Evolutionary conservation across 257 asterid genomes (phyloP).

Genomic region (Lantana camara): DNA sequence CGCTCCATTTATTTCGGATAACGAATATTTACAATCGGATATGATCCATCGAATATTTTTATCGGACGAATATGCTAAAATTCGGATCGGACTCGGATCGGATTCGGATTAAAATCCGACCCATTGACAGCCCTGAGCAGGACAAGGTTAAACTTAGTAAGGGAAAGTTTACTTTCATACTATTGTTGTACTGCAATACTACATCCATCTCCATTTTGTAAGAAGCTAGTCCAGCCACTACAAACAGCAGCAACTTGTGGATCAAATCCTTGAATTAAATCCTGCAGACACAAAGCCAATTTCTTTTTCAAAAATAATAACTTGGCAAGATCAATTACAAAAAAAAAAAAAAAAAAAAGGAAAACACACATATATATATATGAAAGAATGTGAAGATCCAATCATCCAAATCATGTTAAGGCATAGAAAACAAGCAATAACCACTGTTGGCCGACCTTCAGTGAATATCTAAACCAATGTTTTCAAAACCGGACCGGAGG

Average conservation of each 20-base stretch:
- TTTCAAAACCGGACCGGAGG: too few species aligned
- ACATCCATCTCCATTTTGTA: constrained; percentile 98
- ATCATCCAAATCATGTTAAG: neutral
- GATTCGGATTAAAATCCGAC: too few species aligned
- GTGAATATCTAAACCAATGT: neutral
- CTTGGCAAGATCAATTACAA: neutral
- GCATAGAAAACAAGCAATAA: neutral
- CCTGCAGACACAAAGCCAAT: constrained; percentile 2
- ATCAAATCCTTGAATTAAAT: constrained; percentile 89
- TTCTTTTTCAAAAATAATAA: constrained; percentile 6
- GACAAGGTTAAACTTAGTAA: neutral
- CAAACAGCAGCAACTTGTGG: constrained; percentile 98
- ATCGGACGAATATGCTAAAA: too few species aligned
- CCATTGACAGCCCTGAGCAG: too few species aligned
- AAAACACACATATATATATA: neutral
- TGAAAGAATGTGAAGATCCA: constrained; percentile 12
- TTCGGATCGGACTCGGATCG: too few species aligned
- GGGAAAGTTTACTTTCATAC: constrained; percentile 7
- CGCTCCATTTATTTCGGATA: too few species aligned
- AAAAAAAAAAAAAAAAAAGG: neutral
- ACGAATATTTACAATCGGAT: too few species aligned
- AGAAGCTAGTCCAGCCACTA: constrained; percentile 89
- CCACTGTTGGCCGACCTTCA: neutral
- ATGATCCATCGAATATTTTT: too few species aligned
- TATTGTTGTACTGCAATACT: constrained; percentile 25